Evolutionary conservation across 2,329 filamentous ascomycete genomes (phyloP), one percentile per base, ranked within the genome.

Genomic region (Colletotrichum tofieldiae): DNA sequence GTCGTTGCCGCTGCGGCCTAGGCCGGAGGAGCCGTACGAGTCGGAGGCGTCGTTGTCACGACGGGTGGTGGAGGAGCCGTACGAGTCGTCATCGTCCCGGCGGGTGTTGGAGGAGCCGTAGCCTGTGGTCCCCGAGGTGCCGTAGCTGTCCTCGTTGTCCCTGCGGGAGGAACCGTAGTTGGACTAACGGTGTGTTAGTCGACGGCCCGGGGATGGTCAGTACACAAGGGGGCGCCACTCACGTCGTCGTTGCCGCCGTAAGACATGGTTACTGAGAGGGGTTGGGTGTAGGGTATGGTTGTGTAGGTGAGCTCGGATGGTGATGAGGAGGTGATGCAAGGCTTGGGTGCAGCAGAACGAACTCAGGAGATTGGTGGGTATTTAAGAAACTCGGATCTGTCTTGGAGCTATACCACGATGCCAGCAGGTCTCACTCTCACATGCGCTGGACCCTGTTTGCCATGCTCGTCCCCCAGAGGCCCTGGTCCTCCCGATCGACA

Each of bases 221-320:
- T 26, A 35, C 11, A 14, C 18, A n/a, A 55, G 1, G n/a, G 29
- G 35, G 7, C 12, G 16, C 8, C 26, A 72, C 79, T 79, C 75
- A 81, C 81, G 78, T 80, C 77, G 75, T 82, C 80, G 82, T 85
- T 82, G 74, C 82, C 79, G 77, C 81, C 80, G 82, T 84, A 86
- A 83, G 86, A 87, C 86, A 87, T 85, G 66, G 43, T 83, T 76
- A 74, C 59, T 73, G 16, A 51, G 12, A 32, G 20, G 29, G 37
- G 35, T 5, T 43, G 6, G 54, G 5, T 60, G 16, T 35, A n/a
- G 52, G n/a, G 35, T 65, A 14, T 26, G 16, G 37, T 18, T 43
- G 52, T 47, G 41, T 47, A 52, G 29, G 9, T 62, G 37, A 58
- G 35, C 26, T 72, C 20, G 26, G 26, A 54, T 43, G 55, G 39